These are phyloP conservation scores for Hortaea sp. DNA, from an alignment of 2,329 filamentous ascomycete genomes.

Conservation along the genomic window DNA sequence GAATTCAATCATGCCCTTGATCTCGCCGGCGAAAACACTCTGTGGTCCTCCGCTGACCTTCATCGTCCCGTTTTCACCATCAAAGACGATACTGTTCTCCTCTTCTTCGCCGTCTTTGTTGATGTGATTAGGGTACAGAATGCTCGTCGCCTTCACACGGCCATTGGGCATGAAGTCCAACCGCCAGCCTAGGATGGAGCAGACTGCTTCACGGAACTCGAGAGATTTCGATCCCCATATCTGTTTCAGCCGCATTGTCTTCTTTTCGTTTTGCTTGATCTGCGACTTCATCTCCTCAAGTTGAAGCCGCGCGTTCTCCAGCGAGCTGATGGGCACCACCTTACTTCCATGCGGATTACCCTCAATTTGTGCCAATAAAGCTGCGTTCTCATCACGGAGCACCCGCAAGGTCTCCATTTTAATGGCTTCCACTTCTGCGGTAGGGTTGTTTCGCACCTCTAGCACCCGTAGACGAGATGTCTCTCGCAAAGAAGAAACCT, in stretches of 20 bases:
- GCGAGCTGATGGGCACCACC: slow-evolving; percentile 64
- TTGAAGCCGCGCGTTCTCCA: slow-evolving; percentile 66
- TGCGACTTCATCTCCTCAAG: slow-evolving; percentile 48
- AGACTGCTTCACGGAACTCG: slow-evolving; percentile 93
- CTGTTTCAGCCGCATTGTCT: slow-evolving; percentile 74
- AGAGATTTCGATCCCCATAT: slow-evolving; percentile 85
- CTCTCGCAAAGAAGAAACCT: slow-evolving; percentile 57
- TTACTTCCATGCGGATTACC: slow-evolving; percentile 37
- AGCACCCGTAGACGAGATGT: slow-evolving; percentile 72
- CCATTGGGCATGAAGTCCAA: slow-evolving; percentile 96
- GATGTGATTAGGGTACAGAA: slow-evolving; percentile 55
- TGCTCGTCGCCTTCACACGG: slow-evolving; percentile 80
- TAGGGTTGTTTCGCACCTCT: slow-evolving; percentile 84
- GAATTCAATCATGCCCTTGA: slow-evolving; percentile 79
- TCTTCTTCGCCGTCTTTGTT: slow-evolving; percentile 36
- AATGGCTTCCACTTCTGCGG: slow-evolving; percentile 71
- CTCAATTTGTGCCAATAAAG: slow-evolving; percentile 65
- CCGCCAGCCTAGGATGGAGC: slow-evolving; percentile 84
- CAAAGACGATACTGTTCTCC: slow-evolving; percentile 63
- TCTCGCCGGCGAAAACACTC: slow-evolving; percentile 76
- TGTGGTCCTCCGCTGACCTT: slow-evolving; percentile 87
- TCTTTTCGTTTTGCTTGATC: slow-evolving; percentile 62
- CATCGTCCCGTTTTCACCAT: slow-evolving; percentile 92
- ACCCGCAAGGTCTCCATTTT: slow-evolving; percentile 70
- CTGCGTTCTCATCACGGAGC: slow-evolving; percentile 72